A percentile compares a stretch with the other conserved stretches of the same genome.
Conservation (phyloP, 306 rosid species). For the Coriaria nepalensis region DNA sequence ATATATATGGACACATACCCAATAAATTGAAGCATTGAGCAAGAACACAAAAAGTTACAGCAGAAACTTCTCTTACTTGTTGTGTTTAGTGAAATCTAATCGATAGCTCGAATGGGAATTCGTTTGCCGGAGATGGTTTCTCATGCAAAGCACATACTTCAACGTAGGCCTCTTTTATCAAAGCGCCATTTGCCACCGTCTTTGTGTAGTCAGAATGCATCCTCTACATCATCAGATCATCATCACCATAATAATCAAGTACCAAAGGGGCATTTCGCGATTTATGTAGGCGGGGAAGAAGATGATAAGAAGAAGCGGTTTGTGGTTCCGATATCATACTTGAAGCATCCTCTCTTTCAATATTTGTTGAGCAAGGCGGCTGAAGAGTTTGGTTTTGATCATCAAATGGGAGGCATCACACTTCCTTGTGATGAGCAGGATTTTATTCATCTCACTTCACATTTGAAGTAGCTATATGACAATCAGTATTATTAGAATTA, state of each 20-base stretch:
- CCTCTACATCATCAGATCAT: background rate
- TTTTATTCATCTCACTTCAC: constrained; percentile 18
- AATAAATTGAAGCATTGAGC: too few species aligned
- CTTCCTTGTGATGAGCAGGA: constrained; percentile 31
- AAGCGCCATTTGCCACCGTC: constrained; percentile 6
- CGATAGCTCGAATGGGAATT: constrained; percentile 18
- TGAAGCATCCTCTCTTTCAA: constrained; percentile 33
- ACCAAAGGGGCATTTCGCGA: constrained; percentile 36
- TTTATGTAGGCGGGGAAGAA: constrained; percentile 24
- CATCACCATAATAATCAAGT: background rate
- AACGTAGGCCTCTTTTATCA: constrained; percentile 13
- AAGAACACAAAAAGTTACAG: too few species aligned
- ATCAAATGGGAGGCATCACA: constrained; percentile 19
- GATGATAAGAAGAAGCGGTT: constrained; percentile 16
- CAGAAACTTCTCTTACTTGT: too few species aligned
- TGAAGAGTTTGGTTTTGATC: constrained; percentile 31
- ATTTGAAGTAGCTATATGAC: background rate
- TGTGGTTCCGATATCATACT: constrained; percentile 32
- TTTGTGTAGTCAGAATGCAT: background rate
- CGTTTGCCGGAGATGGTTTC: constrained; percentile 18
- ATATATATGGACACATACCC: too few species aligned
- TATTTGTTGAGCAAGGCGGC: constrained; percentile 24
- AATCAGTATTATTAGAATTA: too few species aligned
- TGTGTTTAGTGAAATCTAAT: too few species aligned
- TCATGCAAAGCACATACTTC: constrained; percentile 19